A percentile compares a stretch with the other conserved stretches of the same genome.
Conservation (phyloP, 768 basidiomycete species). For the Boletus sensibilis region DNA sequence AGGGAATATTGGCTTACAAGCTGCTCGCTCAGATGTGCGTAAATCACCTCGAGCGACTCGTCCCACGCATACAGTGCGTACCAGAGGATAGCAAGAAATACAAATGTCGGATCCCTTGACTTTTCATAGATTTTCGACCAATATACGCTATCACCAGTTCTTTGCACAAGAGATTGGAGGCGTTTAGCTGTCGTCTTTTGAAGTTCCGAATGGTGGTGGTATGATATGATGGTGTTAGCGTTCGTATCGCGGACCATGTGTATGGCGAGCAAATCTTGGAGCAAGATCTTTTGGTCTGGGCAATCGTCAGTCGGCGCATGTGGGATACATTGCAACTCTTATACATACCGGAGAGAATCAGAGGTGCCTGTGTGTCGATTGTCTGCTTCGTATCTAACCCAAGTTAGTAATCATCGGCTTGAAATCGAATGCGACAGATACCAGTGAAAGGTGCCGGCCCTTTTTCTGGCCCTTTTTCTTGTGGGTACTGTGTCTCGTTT, state of each 20-base stretch:
- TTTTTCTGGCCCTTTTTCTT: constrained; percentile 9
- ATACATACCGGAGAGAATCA: constrained; percentile 24
- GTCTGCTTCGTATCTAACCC: constrained; percentile 19
- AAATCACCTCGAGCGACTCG: constrained; percentile 52
- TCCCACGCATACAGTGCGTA: constrained; percentile 64
- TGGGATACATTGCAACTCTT: background rate
- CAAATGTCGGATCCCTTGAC: constrained; percentile 34
- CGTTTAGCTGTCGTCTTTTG: constrained; percentile 29
- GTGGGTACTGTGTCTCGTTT: constrained; percentile 9
- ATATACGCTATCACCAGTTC: constrained; percentile 37
- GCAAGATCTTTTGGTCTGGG: constrained; percentile 23
- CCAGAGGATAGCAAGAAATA: constrained; percentile 48
- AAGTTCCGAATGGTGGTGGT: constrained; percentile 29
- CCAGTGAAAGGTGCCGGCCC: constrained; percentile 12
- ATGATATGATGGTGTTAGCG: constrained; percentile 36
- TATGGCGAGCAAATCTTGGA: constrained; percentile 39
- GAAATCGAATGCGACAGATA: constrained; percentile 1
- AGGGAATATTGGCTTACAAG: constrained; percentile 35
- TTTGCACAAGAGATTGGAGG: constrained; percentile 31
- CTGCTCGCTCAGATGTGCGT: constrained; percentile 44
- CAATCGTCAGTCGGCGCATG: background rate
- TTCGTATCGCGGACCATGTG: constrained; percentile 36
- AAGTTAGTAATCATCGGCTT: background rate
- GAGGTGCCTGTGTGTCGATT: constrained; percentile 37
- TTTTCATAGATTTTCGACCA: constrained; percentile 35